Conservation (phyloP, 495 filamentous ascomycete genomes). For the Patellaria atrata region DNA sequence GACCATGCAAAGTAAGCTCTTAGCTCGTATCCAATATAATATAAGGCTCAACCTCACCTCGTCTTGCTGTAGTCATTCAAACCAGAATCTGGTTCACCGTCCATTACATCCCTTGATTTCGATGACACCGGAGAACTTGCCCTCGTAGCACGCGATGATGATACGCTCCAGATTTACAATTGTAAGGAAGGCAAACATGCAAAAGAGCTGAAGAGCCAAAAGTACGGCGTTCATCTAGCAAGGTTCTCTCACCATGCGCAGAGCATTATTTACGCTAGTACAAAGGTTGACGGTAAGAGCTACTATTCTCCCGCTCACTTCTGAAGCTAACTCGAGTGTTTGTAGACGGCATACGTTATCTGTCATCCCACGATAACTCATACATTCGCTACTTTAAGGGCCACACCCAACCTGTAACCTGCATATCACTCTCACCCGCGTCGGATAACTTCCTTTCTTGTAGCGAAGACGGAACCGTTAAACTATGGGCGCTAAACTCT, state of each 20-base stretch:
- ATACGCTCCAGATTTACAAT: constrained; percentile 89
- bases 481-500: constrained; percentile 69
- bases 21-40: too few relatives aligned
- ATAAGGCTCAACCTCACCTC: too few relatives aligned
- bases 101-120: constrained; percentile 73
- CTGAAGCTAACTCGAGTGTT: constrained; percentile 2
- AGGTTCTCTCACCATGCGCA: constrained; percentile 83
- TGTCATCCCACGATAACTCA: constrained; percentile 85
- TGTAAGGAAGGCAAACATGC: constrained; percentile 74
- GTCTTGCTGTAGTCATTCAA: constrained; percentile 26
- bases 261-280: constrained; percentile 86
- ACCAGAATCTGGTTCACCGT: constrained; percentile 34
- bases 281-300: constrained; percentile 64
- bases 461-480: constrained; percentile 72
- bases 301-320: not conserved
- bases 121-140: constrained; percentile 85
- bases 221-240: constrained; percentile 88
- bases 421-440: constrained; percentile 55
- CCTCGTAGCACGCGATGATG: constrained; percentile 76
- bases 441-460: constrained; percentile 85
- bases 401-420: constrained; percentile 71
- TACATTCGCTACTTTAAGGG: constrained; percentile 92
- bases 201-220: constrained; percentile 76
- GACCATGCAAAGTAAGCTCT: constrained; percentile 21
- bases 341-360: constrained; percentile 70